Percentiles rank a stretch among this genome's conserved stretches.
Conservation (phyloP, 768 basidiomycete species). For the Phaeotremella skinneri region DNA sequence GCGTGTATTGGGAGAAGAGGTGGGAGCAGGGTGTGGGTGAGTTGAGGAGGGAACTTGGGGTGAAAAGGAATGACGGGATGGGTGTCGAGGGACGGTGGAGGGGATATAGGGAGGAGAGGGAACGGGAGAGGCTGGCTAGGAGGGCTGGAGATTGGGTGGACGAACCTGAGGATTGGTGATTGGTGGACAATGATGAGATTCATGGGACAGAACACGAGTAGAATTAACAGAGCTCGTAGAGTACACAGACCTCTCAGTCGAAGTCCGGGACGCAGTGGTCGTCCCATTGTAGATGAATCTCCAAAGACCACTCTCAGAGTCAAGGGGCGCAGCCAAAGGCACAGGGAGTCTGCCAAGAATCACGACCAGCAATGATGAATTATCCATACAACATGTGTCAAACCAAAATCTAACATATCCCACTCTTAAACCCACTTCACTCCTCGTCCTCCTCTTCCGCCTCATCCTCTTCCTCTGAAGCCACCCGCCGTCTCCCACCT, state of each 20-base stretch:
- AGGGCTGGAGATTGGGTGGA: constrained; percentile 46
- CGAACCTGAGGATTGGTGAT: constrained; percentile 47
- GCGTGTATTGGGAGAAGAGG: constrained; percentile 92
- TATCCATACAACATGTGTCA: neutral
- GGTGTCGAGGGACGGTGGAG: constrained; percentile 68
- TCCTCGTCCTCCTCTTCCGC: constrained; percentile 14
- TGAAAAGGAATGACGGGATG: constrained; percentile 56
- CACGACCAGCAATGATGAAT: too few relatives aligned
- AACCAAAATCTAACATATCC: neutral
- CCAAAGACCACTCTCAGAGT: too few relatives aligned
- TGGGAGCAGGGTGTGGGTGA: constrained; percentile 82
- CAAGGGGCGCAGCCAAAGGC: too few relatives aligned
- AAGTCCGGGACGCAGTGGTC: too few relatives aligned
- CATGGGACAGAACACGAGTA: too few relatives aligned
- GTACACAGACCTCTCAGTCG: too few relatives aligned
- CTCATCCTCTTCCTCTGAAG: constrained; percentile 8
- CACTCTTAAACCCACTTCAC: neutral
- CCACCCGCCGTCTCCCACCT: neutral
- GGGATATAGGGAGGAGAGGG: constrained; percentile 66
- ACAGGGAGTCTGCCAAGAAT: too few relatives aligned
- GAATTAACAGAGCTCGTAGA: too few relatives aligned
- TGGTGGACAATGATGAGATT: too few relatives aligned
- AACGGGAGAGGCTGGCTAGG: constrained; percentile 60
- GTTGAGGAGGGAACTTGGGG: constrained; percentile 78
- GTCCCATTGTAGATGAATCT: too few relatives aligned